Conservation (phyloP, 345 rosid genomes). For the Citrus maxima region DNA sequence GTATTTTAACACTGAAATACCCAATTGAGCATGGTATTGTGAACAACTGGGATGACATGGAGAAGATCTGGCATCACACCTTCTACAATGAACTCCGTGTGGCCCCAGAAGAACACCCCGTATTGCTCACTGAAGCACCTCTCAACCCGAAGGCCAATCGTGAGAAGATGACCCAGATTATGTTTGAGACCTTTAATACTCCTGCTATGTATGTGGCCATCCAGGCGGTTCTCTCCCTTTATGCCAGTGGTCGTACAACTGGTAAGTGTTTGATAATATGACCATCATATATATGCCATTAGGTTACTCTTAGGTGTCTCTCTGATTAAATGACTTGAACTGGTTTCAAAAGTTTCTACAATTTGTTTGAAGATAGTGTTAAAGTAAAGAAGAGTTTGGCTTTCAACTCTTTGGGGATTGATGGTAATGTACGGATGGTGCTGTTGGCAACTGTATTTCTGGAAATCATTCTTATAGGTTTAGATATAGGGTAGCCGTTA, state of each 20-base stretch:
- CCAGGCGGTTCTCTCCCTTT: conserved; percentile 69
- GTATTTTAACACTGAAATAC: conserved; percentile 60
- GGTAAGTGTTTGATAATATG: conserved; percentile 31
- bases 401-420: not conserved
- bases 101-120: conserved; percentile 67
- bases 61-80: conserved; percentile 69
- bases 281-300: not conserved
- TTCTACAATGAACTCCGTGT: conserved; percentile 61
- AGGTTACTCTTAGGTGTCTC: not conserved
- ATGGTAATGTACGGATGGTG: not conserved
- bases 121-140: conserved; percentile 67
- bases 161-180: conserved; percentile 68
- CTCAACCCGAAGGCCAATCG: conserved; percentile 67
- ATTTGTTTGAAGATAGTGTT: not conserved
- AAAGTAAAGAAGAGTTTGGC: not conserved
- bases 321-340: conserved; percentile 2
- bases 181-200: conserved; percentile 61
- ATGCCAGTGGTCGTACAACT: conserved; percentile 74
- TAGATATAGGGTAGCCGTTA: not conserved
- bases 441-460: not conserved
- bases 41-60: conserved; percentile 71
- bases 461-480: not conserved
- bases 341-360: not conserved
- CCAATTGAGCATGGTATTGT: conserved; percentile 71
- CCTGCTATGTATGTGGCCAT: conserved; percentile 69